Percentiles rank a stretch among this genome's conserved stretches.
Evolutionary conservation across 1,284 basidiomycete species (phyloP).

Genomic region (Pyrrhoderma noxium): DNA sequence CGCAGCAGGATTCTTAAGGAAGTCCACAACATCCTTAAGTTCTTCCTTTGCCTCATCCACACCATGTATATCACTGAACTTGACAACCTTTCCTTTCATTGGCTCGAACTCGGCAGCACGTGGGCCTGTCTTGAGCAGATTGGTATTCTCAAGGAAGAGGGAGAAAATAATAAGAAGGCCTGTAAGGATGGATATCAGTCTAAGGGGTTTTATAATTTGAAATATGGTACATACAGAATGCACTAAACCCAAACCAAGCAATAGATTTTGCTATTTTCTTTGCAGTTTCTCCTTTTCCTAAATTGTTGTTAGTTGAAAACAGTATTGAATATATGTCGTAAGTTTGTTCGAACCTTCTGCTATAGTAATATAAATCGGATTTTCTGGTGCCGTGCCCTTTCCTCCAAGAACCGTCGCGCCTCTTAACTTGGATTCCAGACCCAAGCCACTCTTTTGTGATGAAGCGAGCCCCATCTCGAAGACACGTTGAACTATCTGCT

Average conservation of each 20-base stretch:
- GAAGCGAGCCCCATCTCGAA: constrained; percentile 32
- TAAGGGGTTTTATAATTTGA: neutral
- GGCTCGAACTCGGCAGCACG: constrained; percentile 72
- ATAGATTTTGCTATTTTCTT: constrained; percentile 14
- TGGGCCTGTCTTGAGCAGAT: constrained; percentile 82
- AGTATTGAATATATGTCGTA: neutral
- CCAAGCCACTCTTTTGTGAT: constrained; percentile 9
- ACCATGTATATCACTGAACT: constrained; percentile 89
- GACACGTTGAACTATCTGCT: constrained; percentile 52
- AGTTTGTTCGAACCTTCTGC: constrained; percentile 49
- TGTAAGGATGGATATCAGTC: constrained; percentile 61
- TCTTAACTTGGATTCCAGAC: neutral
- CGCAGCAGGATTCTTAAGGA: constrained; percentile 82
- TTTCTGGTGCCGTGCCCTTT: constrained; percentile 25
- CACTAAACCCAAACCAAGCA: constrained; percentile 22
- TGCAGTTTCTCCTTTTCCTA: constrained; percentile 12
- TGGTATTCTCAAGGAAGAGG: constrained; percentile 87
- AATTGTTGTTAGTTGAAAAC: neutral
- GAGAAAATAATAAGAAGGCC: constrained; percentile 45
- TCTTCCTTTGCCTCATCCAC: constrained; percentile 95
- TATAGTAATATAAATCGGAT: constrained; percentile 73
- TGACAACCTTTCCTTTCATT: constrained; percentile 70
- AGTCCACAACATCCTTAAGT: constrained; percentile 88
- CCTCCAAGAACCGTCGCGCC: neutral
- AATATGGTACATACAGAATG: constrained; percentile 24